Evolutionary conservation across 1,284 basidiomycete species (phyloP).

Genomic region (Ganoderma resinaceum): DNA sequence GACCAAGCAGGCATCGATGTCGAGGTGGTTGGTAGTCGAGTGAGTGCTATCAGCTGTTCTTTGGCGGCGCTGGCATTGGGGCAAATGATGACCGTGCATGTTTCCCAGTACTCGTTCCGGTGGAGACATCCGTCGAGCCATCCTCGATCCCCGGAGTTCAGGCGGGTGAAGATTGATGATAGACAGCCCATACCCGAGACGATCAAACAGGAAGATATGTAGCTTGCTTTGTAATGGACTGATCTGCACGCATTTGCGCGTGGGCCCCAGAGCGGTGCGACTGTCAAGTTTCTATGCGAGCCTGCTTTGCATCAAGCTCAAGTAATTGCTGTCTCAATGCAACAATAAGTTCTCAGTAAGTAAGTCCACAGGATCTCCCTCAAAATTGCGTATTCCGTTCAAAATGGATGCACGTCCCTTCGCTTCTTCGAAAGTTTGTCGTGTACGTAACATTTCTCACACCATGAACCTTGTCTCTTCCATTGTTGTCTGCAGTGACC

Average conservation of each 20-base stretch:
- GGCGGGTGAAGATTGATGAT: background rate
- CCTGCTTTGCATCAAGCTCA: background rate
- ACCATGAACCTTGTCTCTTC: background rate
- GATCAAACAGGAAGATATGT: conserved; percentile 20
- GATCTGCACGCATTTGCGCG: background rate
- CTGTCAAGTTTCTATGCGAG: background rate
- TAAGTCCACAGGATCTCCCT: background rate
- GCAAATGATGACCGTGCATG: background rate
- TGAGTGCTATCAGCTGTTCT: conserved; percentile 16
- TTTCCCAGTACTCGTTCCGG: conserved; percentile 3
- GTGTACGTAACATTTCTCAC: conserved; percentile 2
- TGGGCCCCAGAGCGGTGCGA: background rate
- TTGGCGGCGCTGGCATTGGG: background rate
- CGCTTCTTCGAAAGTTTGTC: background rate
- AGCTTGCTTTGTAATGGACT: background rate
- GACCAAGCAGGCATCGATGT: conserved; percentile 29
- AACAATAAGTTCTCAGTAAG: background rate
- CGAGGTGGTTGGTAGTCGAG: conserved; percentile 17
- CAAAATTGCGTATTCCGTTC: background rate
- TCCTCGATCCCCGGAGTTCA: background rate
- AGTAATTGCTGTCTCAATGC: background rate
- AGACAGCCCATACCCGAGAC: background rate
- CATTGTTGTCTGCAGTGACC: background rate
- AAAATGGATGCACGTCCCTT: background rate
- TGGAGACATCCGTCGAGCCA: conserved; percentile 25